Evolutionary conservation across 805 yeast genomes (phyloP).

Genomic region (Monosporozyma solicola): DNA sequence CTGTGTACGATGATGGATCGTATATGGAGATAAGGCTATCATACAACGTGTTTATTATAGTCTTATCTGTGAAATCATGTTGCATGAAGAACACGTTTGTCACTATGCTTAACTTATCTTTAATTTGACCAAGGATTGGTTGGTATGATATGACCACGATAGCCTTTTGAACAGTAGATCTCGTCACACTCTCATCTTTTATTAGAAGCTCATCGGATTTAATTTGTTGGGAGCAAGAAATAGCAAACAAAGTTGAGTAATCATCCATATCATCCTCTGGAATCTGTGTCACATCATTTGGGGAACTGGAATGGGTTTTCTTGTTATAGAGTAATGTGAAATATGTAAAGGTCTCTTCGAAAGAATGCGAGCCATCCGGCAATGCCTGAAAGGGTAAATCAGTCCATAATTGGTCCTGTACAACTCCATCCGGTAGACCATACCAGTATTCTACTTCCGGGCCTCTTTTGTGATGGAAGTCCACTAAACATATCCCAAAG

Average conservation of each 20-base stretch:
- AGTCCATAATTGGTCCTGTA: constrained; percentile 54
- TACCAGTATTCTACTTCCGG: constrained; percentile 94
- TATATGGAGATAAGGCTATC: constrained; percentile 50
- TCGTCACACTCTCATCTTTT: constrained; percentile 55
- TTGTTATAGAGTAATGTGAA: constrained; percentile 75
- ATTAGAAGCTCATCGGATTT: constrained; percentile 49
- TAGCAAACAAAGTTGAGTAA: constrained; percentile 78
- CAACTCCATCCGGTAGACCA: constrained; percentile 33
- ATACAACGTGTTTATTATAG: constrained; percentile 58
- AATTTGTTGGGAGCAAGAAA: constrained; percentile 86
- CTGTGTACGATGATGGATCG: constrained; percentile 23
- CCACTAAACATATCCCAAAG: constrained; percentile 81
- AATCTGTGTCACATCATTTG: constrained; percentile 34
- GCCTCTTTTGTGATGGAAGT: constrained; percentile 87
- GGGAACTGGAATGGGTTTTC: constrained; percentile 26
- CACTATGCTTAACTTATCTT: constrained; percentile 82
- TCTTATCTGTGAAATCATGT: constrained; percentile 60
- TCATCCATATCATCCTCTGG: constrained; percentile 27
- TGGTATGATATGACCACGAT: constrained; percentile 77
- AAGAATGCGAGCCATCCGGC: constrained; percentile 93
- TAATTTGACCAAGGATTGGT: constrained; percentile 82
- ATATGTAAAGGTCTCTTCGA: constrained; percentile 86
- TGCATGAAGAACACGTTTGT: constrained; percentile 83
- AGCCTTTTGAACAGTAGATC: constrained; percentile 87
- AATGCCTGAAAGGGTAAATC: constrained; percentile 87